Evolutionary conservation across 129 eudicot genomes (phyloP).

Genomic region (Flaveria robusta): DNA sequence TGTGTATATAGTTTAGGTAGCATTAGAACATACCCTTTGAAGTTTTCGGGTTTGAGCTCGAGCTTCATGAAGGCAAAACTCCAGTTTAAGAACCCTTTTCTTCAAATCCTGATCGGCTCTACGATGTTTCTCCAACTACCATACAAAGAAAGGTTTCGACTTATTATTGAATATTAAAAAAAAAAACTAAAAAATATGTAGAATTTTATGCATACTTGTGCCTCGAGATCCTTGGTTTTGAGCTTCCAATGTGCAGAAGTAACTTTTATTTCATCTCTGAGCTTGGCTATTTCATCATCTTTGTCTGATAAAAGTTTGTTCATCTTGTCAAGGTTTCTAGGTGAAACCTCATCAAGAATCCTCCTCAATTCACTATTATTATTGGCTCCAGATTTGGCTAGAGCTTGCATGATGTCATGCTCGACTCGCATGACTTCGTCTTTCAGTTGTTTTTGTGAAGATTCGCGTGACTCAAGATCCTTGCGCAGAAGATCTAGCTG

Average conservation of each 20-base stretch:
- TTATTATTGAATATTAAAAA: constrained; percentile 1
- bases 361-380: constrained; percentile 70
- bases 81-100: constrained; percentile 83
- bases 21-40: constrained; percentile 62
- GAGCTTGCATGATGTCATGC: constrained; percentile 77
- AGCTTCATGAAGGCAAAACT: constrained; percentile 97
- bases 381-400: constrained; percentile 67
- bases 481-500: constrained; percentile 78
- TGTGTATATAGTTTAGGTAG: background rate
- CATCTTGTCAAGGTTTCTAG: constrained; percentile 69
- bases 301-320: constrained; percentile 65
- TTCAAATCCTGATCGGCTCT: constrained; percentile 92
- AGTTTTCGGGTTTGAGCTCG: constrained; percentile 97
- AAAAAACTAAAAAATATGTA: background rate
- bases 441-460: constrained; percentile 78
- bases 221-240: constrained; percentile 77
- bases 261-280: constrained; percentile 73
- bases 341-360: constrained; percentile 83
- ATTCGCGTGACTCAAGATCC: constrained; percentile 81
- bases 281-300: constrained; percentile 76
- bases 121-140: constrained; percentile 89
- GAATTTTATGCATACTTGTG: constrained; percentile 53
- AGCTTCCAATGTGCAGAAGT: constrained; percentile 94
- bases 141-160: background rate
- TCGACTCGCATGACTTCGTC: constrained; percentile 85